phyloP scores from a whole-genome alignment of 441 rosid genomes.

The Pelargonium myrrhifolium region DNA sequence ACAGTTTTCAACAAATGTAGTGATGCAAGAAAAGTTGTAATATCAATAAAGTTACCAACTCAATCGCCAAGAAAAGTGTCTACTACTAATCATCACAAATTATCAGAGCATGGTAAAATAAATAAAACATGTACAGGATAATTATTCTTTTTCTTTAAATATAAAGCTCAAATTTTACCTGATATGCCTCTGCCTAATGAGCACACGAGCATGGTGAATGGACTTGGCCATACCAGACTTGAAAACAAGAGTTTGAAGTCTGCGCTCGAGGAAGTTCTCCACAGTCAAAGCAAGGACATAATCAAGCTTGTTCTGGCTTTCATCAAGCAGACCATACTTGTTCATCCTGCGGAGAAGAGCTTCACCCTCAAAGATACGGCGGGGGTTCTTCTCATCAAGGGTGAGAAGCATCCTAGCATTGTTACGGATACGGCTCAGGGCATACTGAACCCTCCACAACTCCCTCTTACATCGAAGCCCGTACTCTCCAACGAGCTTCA shows the following conservation, averaged over 20 bases:
- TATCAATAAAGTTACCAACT: no score
- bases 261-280: slow-evolving; percentile 78
- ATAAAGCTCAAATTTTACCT: slow-evolving; percentile 31
- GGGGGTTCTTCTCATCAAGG: slow-evolving; percentile 72
- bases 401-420: slow-evolving; percentile 78
- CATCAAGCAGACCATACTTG: slow-evolving; percentile 69
- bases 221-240: slow-evolving; percentile 91
- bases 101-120: neutral
- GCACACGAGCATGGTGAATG: slow-evolving; percentile 80
- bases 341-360: slow-evolving; percentile 81
- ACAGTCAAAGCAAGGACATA: slow-evolving; percentile 77
- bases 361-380: slow-evolving; percentile 76
- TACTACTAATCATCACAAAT: no score
- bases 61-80: no score
- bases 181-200: slow-evolving; percentile 81
- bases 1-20: no score
- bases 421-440: slow-evolving; percentile 72
- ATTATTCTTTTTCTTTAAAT: no score
- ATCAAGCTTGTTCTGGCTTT: slow-evolving; percentile 84
- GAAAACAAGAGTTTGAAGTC: slow-evolving; percentile 70
- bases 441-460: slow-evolving; percentile 88
- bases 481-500: slow-evolving; percentile 72
- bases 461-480: slow-evolving; percentile 83
- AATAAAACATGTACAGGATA: neutral
- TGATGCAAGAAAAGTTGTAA: no score